These are phyloP conservation scores for Capsella bursapastoris DNA, from an alignment of 345 rosid species.

Conservation along the genomic window DNA sequence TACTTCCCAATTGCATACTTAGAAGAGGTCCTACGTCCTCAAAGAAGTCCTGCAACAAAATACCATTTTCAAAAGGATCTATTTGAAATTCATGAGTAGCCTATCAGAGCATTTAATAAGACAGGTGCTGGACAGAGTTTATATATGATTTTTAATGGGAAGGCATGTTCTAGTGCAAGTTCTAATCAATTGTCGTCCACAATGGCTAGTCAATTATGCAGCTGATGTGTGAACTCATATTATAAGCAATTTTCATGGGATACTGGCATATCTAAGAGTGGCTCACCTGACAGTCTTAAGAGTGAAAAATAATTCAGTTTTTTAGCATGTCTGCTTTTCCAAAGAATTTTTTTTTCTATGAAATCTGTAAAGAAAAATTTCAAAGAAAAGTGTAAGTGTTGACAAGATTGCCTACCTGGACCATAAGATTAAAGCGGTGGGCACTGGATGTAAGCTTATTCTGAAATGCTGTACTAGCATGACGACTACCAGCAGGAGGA, in stretches of 20 bases:
- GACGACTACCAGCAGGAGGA: slow-evolving; percentile 68
- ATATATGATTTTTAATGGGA: background rate
- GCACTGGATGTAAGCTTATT: slow-evolving; percentile 96
- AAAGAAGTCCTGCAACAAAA: slow-evolving; percentile 76
- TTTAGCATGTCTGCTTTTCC: slow-evolving; percentile 18
- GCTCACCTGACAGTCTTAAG: background rate
- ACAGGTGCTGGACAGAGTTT: background rate
- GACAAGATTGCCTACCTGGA: slow-evolving; percentile 71
- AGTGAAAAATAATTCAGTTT: slow-evolving; percentile 18
- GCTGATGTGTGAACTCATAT: slow-evolving; percentile 8
- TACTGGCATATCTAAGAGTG: slow-evolving; percentile 1
- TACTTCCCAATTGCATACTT: slow-evolving; percentile 98
- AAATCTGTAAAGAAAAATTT: background rate
- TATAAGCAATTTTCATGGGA: slow-evolving; percentile 7
- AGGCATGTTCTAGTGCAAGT: slow-evolving; percentile 11
- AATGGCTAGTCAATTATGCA: slow-evolving; percentile 23
- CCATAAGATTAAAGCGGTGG: slow-evolving; percentile 96
- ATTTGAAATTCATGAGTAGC: slow-evolving; percentile 1
- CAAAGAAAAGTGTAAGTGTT: slow-evolving; percentile 10
- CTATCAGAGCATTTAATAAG: slow-evolving; percentile 7
- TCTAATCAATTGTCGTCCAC: slow-evolving; percentile 13
- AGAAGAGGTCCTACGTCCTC: slow-evolving; percentile 98
- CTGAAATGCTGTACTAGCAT: slow-evolving; percentile 75
- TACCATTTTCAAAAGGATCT: slow-evolving; percentile 11
- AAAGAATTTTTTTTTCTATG: background rate